phyloP scores from a whole-genome alignment of 176 grass and related monocot genomes.

The Ensete glaucum region DNA sequence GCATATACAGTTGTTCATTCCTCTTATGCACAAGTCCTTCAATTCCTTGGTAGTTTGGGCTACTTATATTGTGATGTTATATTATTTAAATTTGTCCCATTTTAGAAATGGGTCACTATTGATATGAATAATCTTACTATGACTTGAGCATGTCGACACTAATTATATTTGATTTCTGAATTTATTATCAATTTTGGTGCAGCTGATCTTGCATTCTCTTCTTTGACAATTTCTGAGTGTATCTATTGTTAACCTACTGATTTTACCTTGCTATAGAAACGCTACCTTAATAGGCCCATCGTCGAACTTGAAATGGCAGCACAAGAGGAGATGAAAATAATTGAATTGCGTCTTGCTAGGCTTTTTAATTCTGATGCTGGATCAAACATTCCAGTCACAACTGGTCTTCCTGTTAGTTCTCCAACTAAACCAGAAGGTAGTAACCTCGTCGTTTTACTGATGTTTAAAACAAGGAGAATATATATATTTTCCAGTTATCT shows the following conservation, averaged over 20 bases:
- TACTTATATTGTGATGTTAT: background rate
- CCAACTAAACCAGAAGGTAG: constrained; percentile 58
- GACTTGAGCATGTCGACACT: background rate
- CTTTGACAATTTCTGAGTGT: background rate
- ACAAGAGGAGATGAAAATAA: constrained; percentile 86
- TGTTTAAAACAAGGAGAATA: background rate
- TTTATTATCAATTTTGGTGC: background rate
- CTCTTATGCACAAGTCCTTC: background rate
- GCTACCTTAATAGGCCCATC: constrained; percentile 76
- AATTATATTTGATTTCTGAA: background rate
- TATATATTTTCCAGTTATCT: too few species aligned
- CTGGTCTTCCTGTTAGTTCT: constrained; percentile 7
- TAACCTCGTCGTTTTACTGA: background rate
- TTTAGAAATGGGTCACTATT: background rate
- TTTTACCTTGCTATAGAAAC: constrained; percentile 43
- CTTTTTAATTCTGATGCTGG: constrained; percentile 44
- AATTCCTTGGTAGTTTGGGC: background rate
- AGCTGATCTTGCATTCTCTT: background rate
- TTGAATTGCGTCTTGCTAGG: constrained; percentile 62
- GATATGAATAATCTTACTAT: background rate
- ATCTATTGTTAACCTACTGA: background rate
- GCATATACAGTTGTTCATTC: background rate
- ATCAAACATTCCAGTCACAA: constrained; percentile 18
- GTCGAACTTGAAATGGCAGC: constrained; percentile 78
- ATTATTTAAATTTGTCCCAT: background rate